These are phyloP conservation scores for Pestalotiopsis sp. DNA, from an alignment of 2,329 filamentous ascomycete genomes.

Conservation along the genomic window DNA sequence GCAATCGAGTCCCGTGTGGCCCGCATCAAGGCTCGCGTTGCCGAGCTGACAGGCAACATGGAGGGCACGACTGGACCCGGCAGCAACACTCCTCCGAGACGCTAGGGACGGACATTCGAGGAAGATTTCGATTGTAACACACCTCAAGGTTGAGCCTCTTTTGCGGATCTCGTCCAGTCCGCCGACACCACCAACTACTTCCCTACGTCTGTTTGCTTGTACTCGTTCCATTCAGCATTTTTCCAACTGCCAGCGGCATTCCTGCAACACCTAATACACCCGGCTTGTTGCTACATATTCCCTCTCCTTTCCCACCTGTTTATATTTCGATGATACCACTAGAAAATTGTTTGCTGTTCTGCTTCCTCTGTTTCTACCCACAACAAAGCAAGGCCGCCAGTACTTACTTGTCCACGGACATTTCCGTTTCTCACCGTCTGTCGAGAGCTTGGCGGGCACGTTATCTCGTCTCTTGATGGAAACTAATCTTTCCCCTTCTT, in stretches of 20 bases:
- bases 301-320: slow-evolving; percentile 15
- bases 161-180: background rate
- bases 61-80: slow-evolving; percentile 50
- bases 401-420: background rate
- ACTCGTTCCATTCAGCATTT: background rate
- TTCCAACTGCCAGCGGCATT: background rate
- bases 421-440: background rate
- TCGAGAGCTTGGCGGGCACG: background rate
- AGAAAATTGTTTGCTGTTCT: slow-evolving; percentile 21
- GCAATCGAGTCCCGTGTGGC: slow-evolving; percentile 96
- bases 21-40: slow-evolving; percentile 95
- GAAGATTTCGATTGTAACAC: slow-evolving; percentile 21
- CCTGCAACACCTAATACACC: slow-evolving; percentile 20
- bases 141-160: slow-evolving; percentile 1
- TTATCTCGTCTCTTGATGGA: background rate
- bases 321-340: slow-evolving; percentile 34
- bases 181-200: background rate
- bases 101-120: slow-evolving; percentile 31
- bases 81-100: slow-evolving; percentile 35
- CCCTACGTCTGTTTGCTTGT: background rate
- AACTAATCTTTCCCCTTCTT: background rate
- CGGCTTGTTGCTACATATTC: slow-evolving; percentile 15
- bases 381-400: background rate
- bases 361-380: slow-evolving; percentile 16
- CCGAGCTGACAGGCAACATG: slow-evolving; percentile 87